Conservation (phyloP, 805 yeast species). For the Wickerhamiella domercqiae region DNA sequence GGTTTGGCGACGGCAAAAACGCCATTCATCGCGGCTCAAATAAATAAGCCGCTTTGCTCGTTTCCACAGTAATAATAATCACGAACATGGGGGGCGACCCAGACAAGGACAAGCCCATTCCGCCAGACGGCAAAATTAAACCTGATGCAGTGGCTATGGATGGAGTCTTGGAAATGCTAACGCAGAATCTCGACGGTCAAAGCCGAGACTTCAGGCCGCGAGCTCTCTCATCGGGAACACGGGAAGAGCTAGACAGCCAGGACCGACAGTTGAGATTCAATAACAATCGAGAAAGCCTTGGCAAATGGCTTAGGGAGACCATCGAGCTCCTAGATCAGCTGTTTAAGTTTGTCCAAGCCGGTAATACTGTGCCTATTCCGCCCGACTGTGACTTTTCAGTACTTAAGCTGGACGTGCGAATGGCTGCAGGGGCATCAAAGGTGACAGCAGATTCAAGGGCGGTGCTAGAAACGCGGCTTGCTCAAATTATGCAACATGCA, state of each 20-base stretch:
- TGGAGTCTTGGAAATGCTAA: conserved; percentile 15
- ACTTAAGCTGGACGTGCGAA: conserved; percentile 44
- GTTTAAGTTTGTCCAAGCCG: conserved; percentile 11
- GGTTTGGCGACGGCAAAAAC: conserved; percentile 88
- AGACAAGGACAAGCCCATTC: too few species aligned
- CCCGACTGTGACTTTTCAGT: conserved; percentile 20
- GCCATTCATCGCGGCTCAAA: conserved; percentile 88
- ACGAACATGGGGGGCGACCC: too few species aligned
- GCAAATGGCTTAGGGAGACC: conserved; percentile 27
- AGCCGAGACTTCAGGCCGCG: conserved; percentile 18
- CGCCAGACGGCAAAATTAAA: too few species aligned
- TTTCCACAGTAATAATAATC: too few species aligned
- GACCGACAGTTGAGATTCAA: conserved; percentile 64
- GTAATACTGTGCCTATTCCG: conserved; percentile 1
- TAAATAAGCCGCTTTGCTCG: too few species aligned
- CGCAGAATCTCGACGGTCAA: conserved; percentile 1
- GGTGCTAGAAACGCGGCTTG: conserved; percentile 51
- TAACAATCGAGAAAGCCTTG: conserved; percentile 50
- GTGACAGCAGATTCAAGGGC: conserved; percentile 43
- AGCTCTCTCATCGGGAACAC: conserved; percentile 19
- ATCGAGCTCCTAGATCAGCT: conserved; percentile 19
- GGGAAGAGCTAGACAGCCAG: conserved; percentile 34
- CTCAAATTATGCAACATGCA: conserved; percentile 52
- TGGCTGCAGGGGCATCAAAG: conserved; percentile 32
- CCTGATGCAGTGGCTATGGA: conserved; percentile 20